Evolutionary conservation across 805 yeast genomes (phyloP).

Genomic region (Metschnikowia colocasiae): DNA sequence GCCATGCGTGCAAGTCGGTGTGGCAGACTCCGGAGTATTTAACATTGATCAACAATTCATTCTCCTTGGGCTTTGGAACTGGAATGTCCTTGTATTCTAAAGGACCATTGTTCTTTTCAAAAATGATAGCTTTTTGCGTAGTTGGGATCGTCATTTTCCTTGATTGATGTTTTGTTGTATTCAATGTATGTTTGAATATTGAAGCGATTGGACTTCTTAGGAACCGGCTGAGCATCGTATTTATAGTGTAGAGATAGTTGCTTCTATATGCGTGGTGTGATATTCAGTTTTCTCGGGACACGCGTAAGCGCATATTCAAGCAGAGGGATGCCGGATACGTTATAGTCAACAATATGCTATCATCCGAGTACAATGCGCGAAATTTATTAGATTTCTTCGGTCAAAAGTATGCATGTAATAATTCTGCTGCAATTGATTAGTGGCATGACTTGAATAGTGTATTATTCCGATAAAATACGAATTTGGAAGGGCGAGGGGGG

Average conservation of each 20-base stretch:
- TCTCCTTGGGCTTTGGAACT: conserved; percentile 40
- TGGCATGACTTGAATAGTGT: not conserved
- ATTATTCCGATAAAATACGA: not conserved
- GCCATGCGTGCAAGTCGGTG: conserved; percentile 47
- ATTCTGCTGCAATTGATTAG: not conserved
- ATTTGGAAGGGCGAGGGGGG: not conserved
- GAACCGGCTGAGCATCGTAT: not conserved
- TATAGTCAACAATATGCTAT: not conserved
- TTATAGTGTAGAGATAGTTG: not conserved
- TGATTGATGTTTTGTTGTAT: not conserved
- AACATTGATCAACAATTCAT: conserved; percentile 40
- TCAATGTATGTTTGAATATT: not conserved
- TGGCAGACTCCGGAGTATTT: conserved; percentile 47
- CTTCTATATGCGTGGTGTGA: conserved; percentile 3
- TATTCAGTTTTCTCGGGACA: not conserved
- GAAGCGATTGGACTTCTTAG: not conserved
- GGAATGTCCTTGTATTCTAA: conserved; percentile 38
- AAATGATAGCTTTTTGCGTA: conserved; percentile 43
- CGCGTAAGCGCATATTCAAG: conserved; percentile 3
- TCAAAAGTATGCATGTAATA: not conserved
- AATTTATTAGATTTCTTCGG: not conserved
- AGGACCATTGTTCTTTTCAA: conserved; percentile 42
- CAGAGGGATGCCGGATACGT: not conserved
- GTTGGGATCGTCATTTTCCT: conserved; percentile 28
- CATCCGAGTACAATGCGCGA: not conserved